A percentile compares a stretch with the other conserved stretches of the same genome.
phyloP scores from a whole-genome alignment of 768 basidiomycete genomes.

The Tricholoma sp. region DNA sequence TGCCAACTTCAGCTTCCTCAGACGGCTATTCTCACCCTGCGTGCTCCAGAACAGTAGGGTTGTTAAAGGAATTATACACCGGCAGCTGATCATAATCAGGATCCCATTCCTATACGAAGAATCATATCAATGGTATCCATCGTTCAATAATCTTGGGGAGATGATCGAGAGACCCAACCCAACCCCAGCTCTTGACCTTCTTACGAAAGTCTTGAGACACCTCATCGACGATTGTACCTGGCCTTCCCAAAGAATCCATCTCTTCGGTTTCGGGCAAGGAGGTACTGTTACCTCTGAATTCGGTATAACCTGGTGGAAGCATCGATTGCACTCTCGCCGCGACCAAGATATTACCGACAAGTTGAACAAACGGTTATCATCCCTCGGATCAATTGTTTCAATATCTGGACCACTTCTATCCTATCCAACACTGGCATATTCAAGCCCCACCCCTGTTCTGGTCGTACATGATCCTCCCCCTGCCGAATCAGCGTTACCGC shows the following conservation, averaged over 20 bases:
- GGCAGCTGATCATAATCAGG: slow-evolving; percentile 29
- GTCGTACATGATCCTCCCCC: slow-evolving; percentile 51
- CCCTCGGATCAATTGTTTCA: slow-evolving; percentile 62
- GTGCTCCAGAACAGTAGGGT: slow-evolving; percentile 70
- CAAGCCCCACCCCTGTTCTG: slow-evolving; percentile 58
- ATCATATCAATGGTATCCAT: slow-evolving; percentile 82
- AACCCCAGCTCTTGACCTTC: slow-evolving; percentile 52
- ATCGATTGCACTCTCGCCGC: slow-evolving; percentile 18
- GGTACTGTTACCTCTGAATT: slow-evolving; percentile 73
- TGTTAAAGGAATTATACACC: not conserved
- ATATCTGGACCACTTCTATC: slow-evolving; percentile 74
- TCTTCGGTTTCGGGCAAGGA: slow-evolving; percentile 88
- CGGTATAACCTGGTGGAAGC: slow-evolving; percentile 52
- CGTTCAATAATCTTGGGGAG: slow-evolving; percentile 78
- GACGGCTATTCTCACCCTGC: slow-evolving; percentile 77
- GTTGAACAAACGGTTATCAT: slow-evolving; percentile 6
- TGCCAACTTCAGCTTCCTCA: slow-evolving; percentile 78
- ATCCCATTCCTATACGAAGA: slow-evolving; percentile 76
- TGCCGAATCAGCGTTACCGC: slow-evolving; percentile 37
- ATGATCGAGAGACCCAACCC: slow-evolving; percentile 68
- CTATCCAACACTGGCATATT: slow-evolving; percentile 55
- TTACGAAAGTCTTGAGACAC: slow-evolving; percentile 48
- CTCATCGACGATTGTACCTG: slow-evolving; percentile 60
- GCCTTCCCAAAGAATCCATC: slow-evolving; percentile 65
- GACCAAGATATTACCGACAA: slow-evolving; percentile 10